These are phyloP conservation scores for Tolypocladium amazonense DNA, from an alignment of 2,329 filamentous ascomycete species.

Conservation along the genomic window DNA sequence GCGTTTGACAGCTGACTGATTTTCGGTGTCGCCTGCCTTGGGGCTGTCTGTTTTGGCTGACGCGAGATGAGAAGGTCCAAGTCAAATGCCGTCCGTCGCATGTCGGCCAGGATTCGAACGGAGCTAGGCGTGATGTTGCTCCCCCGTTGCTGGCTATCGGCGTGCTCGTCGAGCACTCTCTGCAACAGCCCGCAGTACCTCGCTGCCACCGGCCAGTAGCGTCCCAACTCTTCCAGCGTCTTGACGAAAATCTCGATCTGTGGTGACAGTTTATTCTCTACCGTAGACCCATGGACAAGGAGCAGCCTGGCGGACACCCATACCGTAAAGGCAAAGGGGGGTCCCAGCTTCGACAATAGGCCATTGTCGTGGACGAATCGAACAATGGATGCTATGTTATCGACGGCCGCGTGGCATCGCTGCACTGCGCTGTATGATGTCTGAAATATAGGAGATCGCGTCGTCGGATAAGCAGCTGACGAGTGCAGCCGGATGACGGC, in stretches of 20 bases:
- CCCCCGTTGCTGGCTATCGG: slow-evolving; percentile 63
- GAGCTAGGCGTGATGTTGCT: slow-evolving; percentile 70
- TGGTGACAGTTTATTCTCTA: slow-evolving; percentile 71
- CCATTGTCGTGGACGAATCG: slow-evolving; percentile 67
- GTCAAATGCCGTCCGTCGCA: slow-evolving; percentile 84
- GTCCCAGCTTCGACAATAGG: slow-evolving; percentile 71
- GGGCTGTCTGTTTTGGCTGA: slow-evolving; percentile 48
- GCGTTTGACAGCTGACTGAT: slow-evolving; percentile 38
- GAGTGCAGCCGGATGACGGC: slow-evolving; percentile 85
- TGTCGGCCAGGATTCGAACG: slow-evolving; percentile 80
- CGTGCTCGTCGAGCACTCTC: slow-evolving; percentile 76
- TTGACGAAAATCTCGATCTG: slow-evolving; percentile 77
- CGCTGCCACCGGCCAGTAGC: slow-evolving; percentile 76
- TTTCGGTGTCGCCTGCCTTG: slow-evolving; percentile 7
- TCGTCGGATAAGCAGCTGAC: slow-evolving; percentile 85
- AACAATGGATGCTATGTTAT: slow-evolving; percentile 68
- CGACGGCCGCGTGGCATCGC: slow-evolving; percentile 71
- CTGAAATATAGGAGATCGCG: slow-evolving; percentile 77
- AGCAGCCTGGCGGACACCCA: slow-evolving; percentile 85
- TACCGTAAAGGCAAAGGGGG: slow-evolving; percentile 82
- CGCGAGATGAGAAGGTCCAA: slow-evolving; percentile 81
- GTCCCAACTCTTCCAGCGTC: slow-evolving; percentile 68
- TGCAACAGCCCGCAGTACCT: slow-evolving; percentile 72
- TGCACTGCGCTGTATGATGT: slow-evolving; percentile 80
- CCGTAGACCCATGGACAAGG: slow-evolving; percentile 82